phyloP scores from a whole-genome alignment of 2,329 filamentous ascomycete species.

The Simplicillium sp. region DNA sequence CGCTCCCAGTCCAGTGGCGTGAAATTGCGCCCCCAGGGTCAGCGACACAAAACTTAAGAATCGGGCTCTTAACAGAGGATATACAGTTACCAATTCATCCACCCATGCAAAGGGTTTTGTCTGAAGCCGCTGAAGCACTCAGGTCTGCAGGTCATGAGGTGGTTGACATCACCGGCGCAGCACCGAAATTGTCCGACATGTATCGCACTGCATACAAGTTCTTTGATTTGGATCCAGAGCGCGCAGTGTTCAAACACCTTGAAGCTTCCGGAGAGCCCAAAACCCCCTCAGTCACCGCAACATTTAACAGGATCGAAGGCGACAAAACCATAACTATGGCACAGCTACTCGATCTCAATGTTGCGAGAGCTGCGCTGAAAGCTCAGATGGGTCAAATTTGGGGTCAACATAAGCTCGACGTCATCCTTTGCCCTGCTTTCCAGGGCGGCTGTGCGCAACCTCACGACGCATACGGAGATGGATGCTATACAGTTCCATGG shows the following conservation, averaged over 20 bases:
- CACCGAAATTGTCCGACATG: conserved; percentile 9
- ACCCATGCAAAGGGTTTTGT: conserved; percentile 34
- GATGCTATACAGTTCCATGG: conserved; percentile 36
- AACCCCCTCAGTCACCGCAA: not conserved
- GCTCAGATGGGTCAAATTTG: conserved; percentile 31
- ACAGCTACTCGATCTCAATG: conserved; percentile 15
- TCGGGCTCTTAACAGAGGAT: conserved; percentile 40
- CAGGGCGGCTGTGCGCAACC: conserved; percentile 29
- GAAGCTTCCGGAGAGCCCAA: conserved; percentile 2
- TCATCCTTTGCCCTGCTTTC: conserved; percentile 38
- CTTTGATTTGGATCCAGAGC: not conserved
- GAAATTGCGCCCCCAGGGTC: conserved; percentile 9
- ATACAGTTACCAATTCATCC: conserved; percentile 39
- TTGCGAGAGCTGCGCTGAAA: conserved; percentile 16
- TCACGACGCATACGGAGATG: conserved; percentile 38
- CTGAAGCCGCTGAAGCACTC: conserved; percentile 27
- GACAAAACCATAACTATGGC: conserved; percentile 29
- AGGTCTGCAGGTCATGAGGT: conserved; percentile 33
- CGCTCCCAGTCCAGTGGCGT: conserved; percentile 35
- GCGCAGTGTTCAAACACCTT: conserved; percentile 5
- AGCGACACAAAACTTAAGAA: conserved; percentile 22
- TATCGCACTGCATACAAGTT: too few species aligned
- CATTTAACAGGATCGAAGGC: conserved; percentile 3
- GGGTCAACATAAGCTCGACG: conserved; percentile 34
- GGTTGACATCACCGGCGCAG: conserved; percentile 19